These are phyloP conservation scores for Dispira simplex DNA, from an alignment of 192 early-diverging fungal genomes.

Conservation along the genomic window DNA sequence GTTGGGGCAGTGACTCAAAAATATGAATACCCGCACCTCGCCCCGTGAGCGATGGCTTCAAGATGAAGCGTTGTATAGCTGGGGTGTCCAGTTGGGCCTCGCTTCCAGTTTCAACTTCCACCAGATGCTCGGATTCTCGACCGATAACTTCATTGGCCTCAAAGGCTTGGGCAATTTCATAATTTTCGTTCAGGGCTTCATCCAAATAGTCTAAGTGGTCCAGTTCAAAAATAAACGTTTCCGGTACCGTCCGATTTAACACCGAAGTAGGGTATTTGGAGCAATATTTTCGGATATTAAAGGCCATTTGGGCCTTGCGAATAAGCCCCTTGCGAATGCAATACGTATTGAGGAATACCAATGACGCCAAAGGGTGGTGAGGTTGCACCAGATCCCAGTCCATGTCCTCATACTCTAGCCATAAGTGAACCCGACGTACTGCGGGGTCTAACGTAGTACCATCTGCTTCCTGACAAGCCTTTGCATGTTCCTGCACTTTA, in stretches of 20 bases:
- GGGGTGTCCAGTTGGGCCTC: not conserved
- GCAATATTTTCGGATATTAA: constrained; percentile 36
- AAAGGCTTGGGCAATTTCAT: constrained; percentile 41
- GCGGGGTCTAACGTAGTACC: no score
- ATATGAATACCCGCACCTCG: constrained; percentile 45
- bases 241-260: constrained; percentile 31
- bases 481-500: no score
- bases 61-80: constrained; percentile 32
- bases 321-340: constrained; percentile 53
- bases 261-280: constrained; percentile 38
- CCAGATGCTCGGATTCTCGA: not conserved
- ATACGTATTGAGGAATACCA: constrained; percentile 34
- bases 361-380: constrained; percentile 8
- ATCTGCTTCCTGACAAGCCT: no score
- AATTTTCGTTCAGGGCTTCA: constrained; percentile 50
- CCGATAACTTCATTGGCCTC: constrained; percentile 20
- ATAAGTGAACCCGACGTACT: constrained; percentile 9
- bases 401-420: constrained; percentile 50
- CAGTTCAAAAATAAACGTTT: constrained; percentile 47
- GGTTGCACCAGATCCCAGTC: constrained; percentile 34
- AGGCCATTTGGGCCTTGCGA: constrained; percentile 47
- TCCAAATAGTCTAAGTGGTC: constrained; percentile 48
- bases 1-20: constrained; percentile 34
- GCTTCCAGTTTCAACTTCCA: constrained; percentile 13
- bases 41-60: constrained; percentile 47